Evolutionary conservation across 2,329 filamentous ascomycete species (phyloP).

Genomic region (Fusarium marasasianum): DNA sequence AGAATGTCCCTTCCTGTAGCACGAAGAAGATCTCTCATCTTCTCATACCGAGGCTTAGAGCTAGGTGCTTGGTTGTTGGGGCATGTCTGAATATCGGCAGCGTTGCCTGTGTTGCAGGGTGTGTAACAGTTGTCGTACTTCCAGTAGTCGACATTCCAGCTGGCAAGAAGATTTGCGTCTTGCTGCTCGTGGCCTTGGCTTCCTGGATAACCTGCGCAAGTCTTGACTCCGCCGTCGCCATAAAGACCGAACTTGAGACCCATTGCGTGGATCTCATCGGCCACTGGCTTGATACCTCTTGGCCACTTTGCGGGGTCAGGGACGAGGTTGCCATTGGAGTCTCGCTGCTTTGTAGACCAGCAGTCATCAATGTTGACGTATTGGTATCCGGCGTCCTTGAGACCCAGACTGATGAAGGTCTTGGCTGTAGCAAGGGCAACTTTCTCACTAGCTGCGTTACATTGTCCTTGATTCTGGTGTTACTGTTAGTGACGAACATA

Average conservation of each 20-base stretch:
- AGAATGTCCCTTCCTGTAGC: conserved; percentile 20
- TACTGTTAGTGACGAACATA: neutral
- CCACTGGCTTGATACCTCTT: conserved; percentile 21
- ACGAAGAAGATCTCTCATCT: conserved; percentile 12
- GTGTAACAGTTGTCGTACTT: conserved; percentile 29
- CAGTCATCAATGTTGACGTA: conserved; percentile 27
- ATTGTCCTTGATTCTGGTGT: conserved; percentile 18
- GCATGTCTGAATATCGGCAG: conserved; percentile 13
- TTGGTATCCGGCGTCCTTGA: conserved; percentile 17
- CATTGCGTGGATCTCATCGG: conserved; percentile 20
- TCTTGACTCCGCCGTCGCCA: conserved; percentile 9
- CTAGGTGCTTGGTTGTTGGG: neutral
- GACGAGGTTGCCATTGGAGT: conserved; percentile 13
- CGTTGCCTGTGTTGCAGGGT: conserved; percentile 7
- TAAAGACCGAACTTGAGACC: conserved; percentile 25
- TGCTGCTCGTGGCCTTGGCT: conserved; percentile 19
- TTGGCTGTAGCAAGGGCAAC: conserved; percentile 21
- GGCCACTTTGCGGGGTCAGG: conserved; percentile 21
- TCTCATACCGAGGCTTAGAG: conserved; percentile 12
- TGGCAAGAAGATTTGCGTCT: conserved; percentile 14
- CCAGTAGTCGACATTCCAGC: conserved; percentile 25
- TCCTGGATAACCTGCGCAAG: conserved; percentile 18
- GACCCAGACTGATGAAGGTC: conserved; percentile 9
- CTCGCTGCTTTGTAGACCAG: conserved; percentile 20
- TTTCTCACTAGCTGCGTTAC: conserved; percentile 18